These are phyloP conservation scores for Sporothrix phasma DNA, from an alignment of 2,329 filamentous ascomycete species.

Conservation along the genomic window DNA sequence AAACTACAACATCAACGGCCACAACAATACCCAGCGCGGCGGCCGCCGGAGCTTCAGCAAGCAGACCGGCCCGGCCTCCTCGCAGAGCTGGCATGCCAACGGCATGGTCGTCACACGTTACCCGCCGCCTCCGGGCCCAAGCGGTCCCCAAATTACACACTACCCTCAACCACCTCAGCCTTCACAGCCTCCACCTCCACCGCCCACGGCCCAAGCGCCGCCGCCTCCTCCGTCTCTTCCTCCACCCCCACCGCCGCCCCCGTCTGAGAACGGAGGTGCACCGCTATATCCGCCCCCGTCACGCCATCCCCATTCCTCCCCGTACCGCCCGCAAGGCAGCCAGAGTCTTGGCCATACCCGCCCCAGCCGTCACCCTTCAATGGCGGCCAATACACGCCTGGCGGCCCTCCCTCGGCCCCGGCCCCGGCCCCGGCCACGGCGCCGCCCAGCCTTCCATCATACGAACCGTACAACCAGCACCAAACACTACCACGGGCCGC, in stretches of 20 bases:
- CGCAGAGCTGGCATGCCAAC: constrained; percentile 19
- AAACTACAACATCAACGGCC: not conserved
- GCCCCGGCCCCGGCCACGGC: constrained; percentile 3
- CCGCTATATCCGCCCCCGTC: not conserved
- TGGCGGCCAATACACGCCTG: not conserved
- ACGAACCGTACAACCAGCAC: constrained; percentile 15
- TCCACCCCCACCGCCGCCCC: constrained; percentile 18
- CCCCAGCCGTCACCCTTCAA: not conserved
- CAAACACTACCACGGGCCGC: constrained; percentile 4
- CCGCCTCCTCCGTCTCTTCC: constrained; percentile 17
- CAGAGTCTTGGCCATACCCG: not conserved
- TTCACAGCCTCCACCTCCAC: constrained; percentile 21
- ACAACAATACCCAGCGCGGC: no score
- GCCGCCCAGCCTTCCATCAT: constrained; percentile 17
- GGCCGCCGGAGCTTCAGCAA: not conserved
- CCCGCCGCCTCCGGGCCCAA: constrained; percentile 27
- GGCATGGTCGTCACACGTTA: constrained; percentile 31
- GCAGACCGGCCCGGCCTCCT: constrained; percentile 19
- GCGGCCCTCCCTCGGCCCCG: not conserved
- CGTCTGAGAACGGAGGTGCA: not conserved
- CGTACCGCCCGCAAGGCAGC: not conserved
- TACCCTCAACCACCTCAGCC: constrained; percentile 22
- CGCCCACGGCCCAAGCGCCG: constrained; percentile 2
- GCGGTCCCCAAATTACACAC: constrained; percentile 24
- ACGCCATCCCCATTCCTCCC: not conserved